A percentile compares a stretch with the other conserved stretches of the same genome.
Evolutionary conservation across 139 green algal genomes (phyloP).

Genomic region (Haematococcus sp.): DNA sequence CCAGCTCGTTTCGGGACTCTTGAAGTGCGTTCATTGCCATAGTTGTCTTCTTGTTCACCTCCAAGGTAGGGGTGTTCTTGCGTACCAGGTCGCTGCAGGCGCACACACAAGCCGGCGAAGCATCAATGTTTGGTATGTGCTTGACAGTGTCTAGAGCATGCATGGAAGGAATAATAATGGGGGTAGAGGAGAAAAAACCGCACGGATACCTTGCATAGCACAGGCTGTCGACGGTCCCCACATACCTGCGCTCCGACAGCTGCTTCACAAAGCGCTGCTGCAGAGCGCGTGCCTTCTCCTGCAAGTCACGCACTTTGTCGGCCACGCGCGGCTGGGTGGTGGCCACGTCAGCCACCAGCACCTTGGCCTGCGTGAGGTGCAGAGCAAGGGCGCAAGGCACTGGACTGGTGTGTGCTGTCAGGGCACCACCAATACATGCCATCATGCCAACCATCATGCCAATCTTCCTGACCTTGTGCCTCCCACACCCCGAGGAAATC

Average conservation of each 20-base stretch:
- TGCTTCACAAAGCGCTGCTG: conserved; percentile 17
- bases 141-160: background rate
- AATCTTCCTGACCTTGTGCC: too few relatives aligned
- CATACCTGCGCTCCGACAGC: conserved; percentile 20
- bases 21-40: conserved; percentile 4
- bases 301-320: conserved; percentile 26
- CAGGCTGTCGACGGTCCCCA: background rate
- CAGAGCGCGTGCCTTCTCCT: conserved; percentile 16
- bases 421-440: background rate
- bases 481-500: too few relatives aligned
- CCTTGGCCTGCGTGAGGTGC: conserved; percentile 14
- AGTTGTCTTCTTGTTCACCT: conserved; percentile 23
- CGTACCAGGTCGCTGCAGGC: conserved; percentile 1
- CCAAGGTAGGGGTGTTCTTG: background rate
- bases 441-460: too few relatives aligned
- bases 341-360: conserved; percentile 22
- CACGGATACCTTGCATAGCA: background rate
- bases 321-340: conserved; percentile 8
- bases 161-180: too few relatives aligned
- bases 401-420: background rate
- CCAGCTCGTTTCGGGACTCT: conserved; percentile 14
- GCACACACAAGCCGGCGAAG: background rate
- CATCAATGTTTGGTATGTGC: background rate
- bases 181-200: too few relatives aligned
- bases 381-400: background rate